Conservation (phyloP, 1,284 basidiomycete species). For the Termitomyces sp. region DNA sequence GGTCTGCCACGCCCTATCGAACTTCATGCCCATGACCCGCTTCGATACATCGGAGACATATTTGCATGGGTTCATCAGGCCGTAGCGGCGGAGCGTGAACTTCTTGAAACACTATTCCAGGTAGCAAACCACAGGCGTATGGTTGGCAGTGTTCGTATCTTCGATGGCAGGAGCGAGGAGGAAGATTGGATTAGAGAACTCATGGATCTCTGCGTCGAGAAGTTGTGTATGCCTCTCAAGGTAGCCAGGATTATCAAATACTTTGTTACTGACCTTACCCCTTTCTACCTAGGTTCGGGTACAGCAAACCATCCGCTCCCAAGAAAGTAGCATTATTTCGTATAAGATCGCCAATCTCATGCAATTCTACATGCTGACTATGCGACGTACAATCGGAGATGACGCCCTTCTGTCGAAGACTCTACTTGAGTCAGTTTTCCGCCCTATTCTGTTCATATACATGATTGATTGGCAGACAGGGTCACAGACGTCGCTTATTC, state of each 20-base stretch:
- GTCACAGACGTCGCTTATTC: slow-evolving; percentile 78
- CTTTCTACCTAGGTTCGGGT: slow-evolving; percentile 61
- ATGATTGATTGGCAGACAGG: slow-evolving; percentile 34
- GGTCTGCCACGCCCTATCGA: slow-evolving; percentile 93
- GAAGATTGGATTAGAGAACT: slow-evolving; percentile 79
- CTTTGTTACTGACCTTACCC: neutral
- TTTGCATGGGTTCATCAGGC: slow-evolving; percentile 98
- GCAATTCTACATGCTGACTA: slow-evolving; percentile 90
- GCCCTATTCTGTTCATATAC: neutral
- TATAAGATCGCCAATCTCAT: slow-evolving; percentile 94
- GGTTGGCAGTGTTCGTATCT: slow-evolving; percentile 69
- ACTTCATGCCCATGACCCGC: slow-evolving; percentile 93
- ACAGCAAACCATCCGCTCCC: slow-evolving; percentile 86
- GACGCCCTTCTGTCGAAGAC: slow-evolving; percentile 67
- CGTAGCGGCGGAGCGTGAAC: slow-evolving; percentile 92
- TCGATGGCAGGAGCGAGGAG: slow-evolving; percentile 55
- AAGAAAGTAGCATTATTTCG: slow-evolving; percentile 87
- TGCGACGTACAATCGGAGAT: slow-evolving; percentile 86
- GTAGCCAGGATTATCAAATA: slow-evolving; percentile 31
- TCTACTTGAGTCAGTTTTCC: neutral
- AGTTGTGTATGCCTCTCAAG: slow-evolving; percentile 83
- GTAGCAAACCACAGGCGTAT: slow-evolving; percentile 62
- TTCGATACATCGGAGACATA: slow-evolving; percentile 97
- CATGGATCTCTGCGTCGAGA: slow-evolving; percentile 80
- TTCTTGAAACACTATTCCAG: slow-evolving; percentile 81